These are phyloP conservation scores for Plectosphaerella sp. DNA, from an alignment of 2,329 filamentous ascomycete species.

Conservation along the genomic window DNA sequence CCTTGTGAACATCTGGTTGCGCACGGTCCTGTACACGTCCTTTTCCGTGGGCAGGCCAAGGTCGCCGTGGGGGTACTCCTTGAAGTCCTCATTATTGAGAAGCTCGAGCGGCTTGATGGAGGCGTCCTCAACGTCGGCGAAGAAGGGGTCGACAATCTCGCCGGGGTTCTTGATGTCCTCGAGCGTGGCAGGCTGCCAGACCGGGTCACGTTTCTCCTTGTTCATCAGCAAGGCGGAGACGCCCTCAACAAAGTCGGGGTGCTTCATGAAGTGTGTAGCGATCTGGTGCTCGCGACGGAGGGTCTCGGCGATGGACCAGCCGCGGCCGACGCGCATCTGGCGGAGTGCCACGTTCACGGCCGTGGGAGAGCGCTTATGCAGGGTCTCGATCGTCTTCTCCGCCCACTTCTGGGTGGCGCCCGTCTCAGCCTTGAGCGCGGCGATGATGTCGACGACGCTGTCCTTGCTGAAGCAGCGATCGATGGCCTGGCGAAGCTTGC, in stretches of 20 bases:
- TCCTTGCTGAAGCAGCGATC: slow-evolving; percentile 75
- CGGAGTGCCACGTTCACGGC: slow-evolving; percentile 78
- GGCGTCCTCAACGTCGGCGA: slow-evolving; percentile 43
- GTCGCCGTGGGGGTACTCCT: slow-evolving; percentile 65
- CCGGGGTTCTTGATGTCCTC: slow-evolving; percentile 56
- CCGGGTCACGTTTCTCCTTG: slow-evolving; percentile 53
- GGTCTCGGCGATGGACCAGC: slow-evolving; percentile 78
- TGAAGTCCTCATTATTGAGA: slow-evolving; percentile 59
- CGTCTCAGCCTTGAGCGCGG: slow-evolving; percentile 54
- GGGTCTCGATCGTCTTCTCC: slow-evolving; percentile 66
- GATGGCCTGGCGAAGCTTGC: slow-evolving; percentile 71
- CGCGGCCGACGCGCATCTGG: slow-evolving; percentile 71
- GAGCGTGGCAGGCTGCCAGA: slow-evolving; percentile 73
- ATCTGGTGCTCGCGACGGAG: slow-evolving; percentile 86
- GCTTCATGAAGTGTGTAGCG: slow-evolving; percentile 81
- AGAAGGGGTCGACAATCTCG: slow-evolving; percentile 63
- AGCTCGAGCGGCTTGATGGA: slow-evolving; percentile 47
- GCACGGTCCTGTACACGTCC: slow-evolving; percentile 46
- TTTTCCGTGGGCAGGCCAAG: slow-evolving; percentile 72
- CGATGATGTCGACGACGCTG: slow-evolving; percentile 65
- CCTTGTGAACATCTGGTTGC: slow-evolving; percentile 31
- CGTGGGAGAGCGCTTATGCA: slow-evolving; percentile 78
- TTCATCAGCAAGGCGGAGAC: slow-evolving; percentile 77
- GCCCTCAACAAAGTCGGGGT: slow-evolving; percentile 87
- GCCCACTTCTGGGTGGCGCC: slow-evolving; percentile 69